phyloP scores from a whole-genome alignment of 2,329 filamentous ascomycete genomes.

The Boeremia lycopersici region DNA sequence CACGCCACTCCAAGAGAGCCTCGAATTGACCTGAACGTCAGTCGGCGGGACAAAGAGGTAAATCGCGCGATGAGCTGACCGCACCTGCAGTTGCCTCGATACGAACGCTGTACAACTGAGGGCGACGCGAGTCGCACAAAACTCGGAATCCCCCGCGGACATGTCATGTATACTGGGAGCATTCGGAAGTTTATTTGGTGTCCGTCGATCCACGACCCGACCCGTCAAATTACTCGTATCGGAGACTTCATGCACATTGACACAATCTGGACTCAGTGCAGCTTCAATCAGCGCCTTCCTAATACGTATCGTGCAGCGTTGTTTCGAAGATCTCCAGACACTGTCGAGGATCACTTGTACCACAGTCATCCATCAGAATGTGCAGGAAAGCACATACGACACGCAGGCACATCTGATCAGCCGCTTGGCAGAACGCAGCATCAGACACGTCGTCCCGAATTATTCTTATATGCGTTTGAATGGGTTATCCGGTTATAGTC shows the following conservation, averaged over 20 bases:
- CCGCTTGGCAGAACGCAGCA: too few species aligned
- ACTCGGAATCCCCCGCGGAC: background rate
- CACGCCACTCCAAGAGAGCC: conserved; percentile 1
- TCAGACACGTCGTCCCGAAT: too few species aligned
- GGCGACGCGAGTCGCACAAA: conserved; percentile 4
- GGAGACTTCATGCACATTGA: background rate
- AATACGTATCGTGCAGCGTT: too few species aligned
- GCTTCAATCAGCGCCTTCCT: background rate
- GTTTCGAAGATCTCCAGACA: too few species aligned
- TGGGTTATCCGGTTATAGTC: too few species aligned
- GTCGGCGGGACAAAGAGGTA: background rate
- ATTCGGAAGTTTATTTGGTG: conserved; percentile 5
- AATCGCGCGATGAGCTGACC: conserved; percentile 8
- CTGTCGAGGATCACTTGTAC: too few species aligned
- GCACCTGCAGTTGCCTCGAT: background rate
- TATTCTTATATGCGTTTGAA: too few species aligned
- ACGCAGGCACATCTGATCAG: too few species aligned
- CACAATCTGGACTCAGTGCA: background rate
- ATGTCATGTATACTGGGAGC: background rate
- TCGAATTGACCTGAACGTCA: background rate
- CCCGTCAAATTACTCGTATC: background rate
- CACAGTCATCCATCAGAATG: too few species aligned
- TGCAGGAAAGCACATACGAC: too few species aligned
- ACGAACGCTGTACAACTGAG: conserved; percentile 6
- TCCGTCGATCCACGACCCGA: conserved; percentile 3